A percentile compares a stretch with the other conserved stretches of the same genome.
Evolutionary conservation across 1,284 basidiomycete species (phyloP).

Genomic region (Leccinum angustisporum): DNA sequence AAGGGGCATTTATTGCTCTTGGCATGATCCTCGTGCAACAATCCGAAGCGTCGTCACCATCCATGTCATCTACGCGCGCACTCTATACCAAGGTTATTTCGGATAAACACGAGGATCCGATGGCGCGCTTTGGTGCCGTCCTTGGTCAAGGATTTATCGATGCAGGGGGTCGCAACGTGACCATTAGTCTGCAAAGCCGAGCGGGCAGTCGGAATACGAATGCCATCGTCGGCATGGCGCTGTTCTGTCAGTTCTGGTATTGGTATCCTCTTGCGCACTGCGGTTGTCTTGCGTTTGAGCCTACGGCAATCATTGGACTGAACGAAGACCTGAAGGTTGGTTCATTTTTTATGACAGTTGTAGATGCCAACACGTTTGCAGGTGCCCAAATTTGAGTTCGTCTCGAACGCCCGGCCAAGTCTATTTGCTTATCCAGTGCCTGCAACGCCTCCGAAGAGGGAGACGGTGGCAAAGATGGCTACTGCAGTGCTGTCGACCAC

Average conservation of each 20-base stretch:
- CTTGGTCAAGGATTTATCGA: constrained; percentile 95
- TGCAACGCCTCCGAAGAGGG: constrained; percentile 87
- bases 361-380: constrained; percentile 31
- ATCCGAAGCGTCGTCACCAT: constrained; percentile 85
- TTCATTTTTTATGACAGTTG: constrained; percentile 1
- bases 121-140: constrained; percentile 95
- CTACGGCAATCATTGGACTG: constrained; percentile 90
- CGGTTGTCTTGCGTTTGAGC: constrained; percentile 87
- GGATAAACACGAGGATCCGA: constrained; percentile 96
- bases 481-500: constrained; percentile 94
- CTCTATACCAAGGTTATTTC: constrained; percentile 86
- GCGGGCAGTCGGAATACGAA: constrained; percentile 89
- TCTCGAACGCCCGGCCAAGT: constrained; percentile 85
- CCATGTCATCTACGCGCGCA: constrained; percentile 75
- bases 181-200: constrained; percentile 87
- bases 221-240: constrained; percentile 91
- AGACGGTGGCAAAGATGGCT: constrained; percentile 85
- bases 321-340: constrained; percentile 80
- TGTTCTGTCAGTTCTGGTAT: constrained; percentile 99
- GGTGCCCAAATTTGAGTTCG: constrained; percentile 89
- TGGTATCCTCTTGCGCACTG: constrained; percentile 98
- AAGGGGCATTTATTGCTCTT: constrained; percentile 93
- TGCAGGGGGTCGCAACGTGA: constrained; percentile 93
- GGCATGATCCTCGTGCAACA: constrained; percentile 97
- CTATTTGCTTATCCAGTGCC: constrained; percentile 87